Conservation (phyloP, 176 grass and related monocot species). For the Oryza rufipogon region DNA sequence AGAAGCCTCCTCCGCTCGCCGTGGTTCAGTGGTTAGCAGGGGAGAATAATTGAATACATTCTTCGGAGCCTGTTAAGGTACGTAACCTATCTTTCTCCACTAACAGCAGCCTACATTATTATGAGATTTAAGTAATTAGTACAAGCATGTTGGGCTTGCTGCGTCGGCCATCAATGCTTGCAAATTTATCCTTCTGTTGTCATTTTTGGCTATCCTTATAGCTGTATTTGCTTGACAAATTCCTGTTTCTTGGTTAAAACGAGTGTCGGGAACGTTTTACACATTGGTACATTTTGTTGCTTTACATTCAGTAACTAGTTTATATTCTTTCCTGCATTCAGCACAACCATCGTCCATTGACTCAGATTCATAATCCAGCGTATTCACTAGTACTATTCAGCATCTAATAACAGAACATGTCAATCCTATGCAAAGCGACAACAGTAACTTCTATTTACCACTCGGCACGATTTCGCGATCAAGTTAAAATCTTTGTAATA, state of each 20-base stretch:
- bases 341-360: neutral
- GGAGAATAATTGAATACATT: neutral
- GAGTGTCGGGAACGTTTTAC: neutral
- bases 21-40: no score
- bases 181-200: neutral
- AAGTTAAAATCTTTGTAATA: conserved; percentile 26
- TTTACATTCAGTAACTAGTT: no score
- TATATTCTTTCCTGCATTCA: no score
- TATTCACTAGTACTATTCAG: neutral
- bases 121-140: no score
- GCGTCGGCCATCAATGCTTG: neutral
- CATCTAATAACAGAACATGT: neutral
- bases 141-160: neutral
- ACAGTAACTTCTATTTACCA: conserved; percentile 48
- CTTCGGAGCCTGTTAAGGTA: neutral
- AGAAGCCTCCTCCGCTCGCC: no score
- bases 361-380: neutral
- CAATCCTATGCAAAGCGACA: neutral
- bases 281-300: neutral
- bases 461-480: conserved; percentile 22
- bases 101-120: no score
- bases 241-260: neutral
- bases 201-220: neutral
- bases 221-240: no score
- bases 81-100: neutral